Evolutionary conservation across 2,329 filamentous ascomycete genomes (phyloP), one percentile per base, ranked within the genome.

Genomic region (Sclerotinia subarctica): DNA sequence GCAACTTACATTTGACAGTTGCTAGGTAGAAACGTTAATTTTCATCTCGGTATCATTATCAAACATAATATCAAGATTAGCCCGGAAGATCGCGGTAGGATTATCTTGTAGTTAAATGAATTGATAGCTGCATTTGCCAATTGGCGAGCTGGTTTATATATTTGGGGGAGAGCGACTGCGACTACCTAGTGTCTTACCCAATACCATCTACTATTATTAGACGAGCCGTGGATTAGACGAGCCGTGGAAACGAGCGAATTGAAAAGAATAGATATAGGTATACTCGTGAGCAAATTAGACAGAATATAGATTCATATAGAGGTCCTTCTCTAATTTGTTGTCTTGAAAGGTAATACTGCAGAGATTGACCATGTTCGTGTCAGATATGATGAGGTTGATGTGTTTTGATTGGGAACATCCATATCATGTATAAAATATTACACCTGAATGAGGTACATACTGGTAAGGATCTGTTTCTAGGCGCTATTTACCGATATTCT

Each of bases 41-140:
- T 42, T 42, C 38, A 17, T 42, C 15, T 42, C 4, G 3, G 15
- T 5, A 42, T 42, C 38, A 17, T 42, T 10, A 42, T 42, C 13
- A 42, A 17, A 42, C 38, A 17, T 17, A 42, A 42, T 29, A 29
- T 53, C 15, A 26, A 29, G 13, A 3, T 53, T 53, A 19, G 24
- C 6, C 26, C 0, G 7, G 26, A 13, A 7, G 4, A 32, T 19
- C 3, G 58, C 26, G 29, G 58, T 49, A 7, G 24, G n/a, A 35
- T 35, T 35, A 56, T 38, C 10, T 15, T 15, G 3, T 15, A 32
- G 10, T 17, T 42, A 38, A 35, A 15, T 1, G n/a, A 32, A 35
- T 38, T 13, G 0, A 3, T 5, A 56, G 19, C n/a, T 56, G 24
- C 7, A 46, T 21, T 0, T n/a, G 0, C 0, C 5, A 5, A 46